Evolutionary conservation across 179 eudicot genomes (phyloP).

Genomic region (Silene vulgaris): DNA sequence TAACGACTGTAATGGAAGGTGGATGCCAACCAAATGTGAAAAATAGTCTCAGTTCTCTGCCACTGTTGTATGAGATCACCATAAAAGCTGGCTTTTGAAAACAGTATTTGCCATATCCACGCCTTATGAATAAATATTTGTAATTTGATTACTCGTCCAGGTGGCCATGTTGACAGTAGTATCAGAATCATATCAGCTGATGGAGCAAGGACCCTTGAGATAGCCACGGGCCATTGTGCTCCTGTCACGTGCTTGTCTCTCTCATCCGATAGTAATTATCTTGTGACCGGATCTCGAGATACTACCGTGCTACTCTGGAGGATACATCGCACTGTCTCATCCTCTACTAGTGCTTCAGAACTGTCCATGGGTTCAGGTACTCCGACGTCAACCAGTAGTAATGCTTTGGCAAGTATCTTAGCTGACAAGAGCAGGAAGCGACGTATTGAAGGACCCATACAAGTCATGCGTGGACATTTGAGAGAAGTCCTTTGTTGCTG

Average conservation of each 20-base stretch:
- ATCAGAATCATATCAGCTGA: constrained; percentile 75
- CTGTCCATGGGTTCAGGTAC: constrained; percentile 44
- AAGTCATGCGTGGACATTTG: constrained; percentile 85
- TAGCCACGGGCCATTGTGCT: constrained; percentile 84
- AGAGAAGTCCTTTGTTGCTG: constrained; percentile 74
- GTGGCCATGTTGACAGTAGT: constrained; percentile 93
- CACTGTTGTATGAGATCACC: background rate
- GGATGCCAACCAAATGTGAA: background rate
- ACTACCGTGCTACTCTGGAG: constrained; percentile 82
- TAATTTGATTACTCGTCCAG: constrained; percentile 29
- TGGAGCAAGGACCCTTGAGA: constrained; percentile 83
- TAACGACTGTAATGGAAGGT: background rate
- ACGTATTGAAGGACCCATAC: constrained; percentile 88
- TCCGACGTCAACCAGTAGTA: constrained; percentile 48
- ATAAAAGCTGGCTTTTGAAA: background rate
- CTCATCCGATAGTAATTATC: constrained; percentile 77
- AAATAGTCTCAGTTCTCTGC: constrained; percentile 2
- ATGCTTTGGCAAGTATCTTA: constrained; percentile 36
- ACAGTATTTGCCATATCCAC: background rate
- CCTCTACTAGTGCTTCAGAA: constrained; percentile 49
- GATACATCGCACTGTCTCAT: constrained; percentile 46
- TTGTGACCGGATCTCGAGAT: constrained; percentile 89
- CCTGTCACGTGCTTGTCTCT: constrained; percentile 89
- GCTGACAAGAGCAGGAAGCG: constrained; percentile 55
- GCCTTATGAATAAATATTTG: background rate